Conservation (phyloP, 1,139 yeast genomes). For the Blastobotrys niveus region DNA sequence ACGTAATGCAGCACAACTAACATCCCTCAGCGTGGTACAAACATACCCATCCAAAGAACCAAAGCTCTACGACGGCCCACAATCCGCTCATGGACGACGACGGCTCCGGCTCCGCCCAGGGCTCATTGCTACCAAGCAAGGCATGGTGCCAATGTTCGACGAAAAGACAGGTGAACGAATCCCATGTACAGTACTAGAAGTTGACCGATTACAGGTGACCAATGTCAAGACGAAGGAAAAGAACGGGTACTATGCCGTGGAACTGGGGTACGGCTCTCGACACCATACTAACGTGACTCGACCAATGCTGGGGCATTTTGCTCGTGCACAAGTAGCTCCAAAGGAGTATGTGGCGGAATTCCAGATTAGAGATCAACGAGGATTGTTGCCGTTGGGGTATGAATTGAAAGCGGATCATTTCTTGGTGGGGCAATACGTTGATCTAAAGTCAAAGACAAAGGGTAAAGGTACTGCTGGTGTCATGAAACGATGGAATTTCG, state of each 20-base stretch:
- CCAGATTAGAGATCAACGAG: slow-evolving; percentile 59
- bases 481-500: slow-evolving; percentile 92
- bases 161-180: slow-evolving; percentile 61
- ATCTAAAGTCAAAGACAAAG: slow-evolving; percentile 68
- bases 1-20: slow-evolving; percentile 30
- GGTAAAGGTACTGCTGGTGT: slow-evolving; percentile 99
- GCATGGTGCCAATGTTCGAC: slow-evolving; percentile 83
- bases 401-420: slow-evolving; percentile 79
- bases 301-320: slow-evolving; percentile 69
- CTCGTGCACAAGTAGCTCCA: slow-evolving; percentile 78
- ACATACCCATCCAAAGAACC: slow-evolving; percentile 32
- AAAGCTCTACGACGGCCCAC: slow-evolving; percentile 33
- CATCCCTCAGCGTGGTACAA: slow-evolving; percentile 31
- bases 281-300: slow-evolving; percentile 56
- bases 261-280: slow-evolving; percentile 79
- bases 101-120: slow-evolving; percentile 76
- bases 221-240: slow-evolving; percentile 59
- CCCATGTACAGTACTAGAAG: slow-evolving; percentile 68
- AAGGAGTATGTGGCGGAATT: slow-evolving; percentile 72
- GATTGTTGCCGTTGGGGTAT: slow-evolving; percentile 72
- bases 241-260: slow-evolving; percentile 80
- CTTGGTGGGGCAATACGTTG: slow-evolving; percentile 76
- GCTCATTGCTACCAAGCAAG: slow-evolving; percentile 71
- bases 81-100: slow-evolving; percentile 46
- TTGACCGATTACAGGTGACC: slow-evolving; percentile 83